Evolutionary conservation across 805 yeast species (phyloP).

Genomic region (Starmerella floricola): DNA sequence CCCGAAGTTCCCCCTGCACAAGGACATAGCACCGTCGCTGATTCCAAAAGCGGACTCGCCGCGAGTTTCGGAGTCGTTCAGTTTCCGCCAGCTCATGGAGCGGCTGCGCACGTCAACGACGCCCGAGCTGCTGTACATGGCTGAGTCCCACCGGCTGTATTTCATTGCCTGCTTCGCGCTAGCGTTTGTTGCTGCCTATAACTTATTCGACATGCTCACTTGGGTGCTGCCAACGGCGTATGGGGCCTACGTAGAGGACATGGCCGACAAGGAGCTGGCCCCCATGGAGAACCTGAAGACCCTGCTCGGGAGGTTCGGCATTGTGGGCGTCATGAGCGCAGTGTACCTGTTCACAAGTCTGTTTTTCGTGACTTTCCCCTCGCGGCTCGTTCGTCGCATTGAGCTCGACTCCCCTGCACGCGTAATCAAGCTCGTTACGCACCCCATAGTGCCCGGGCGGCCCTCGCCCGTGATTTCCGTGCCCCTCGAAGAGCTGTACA

Average conservation of each 20-base stretch:
- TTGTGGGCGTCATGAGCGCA: conserved; percentile 30
- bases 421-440: conserved; percentile 54
- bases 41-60: conserved; percentile 73
- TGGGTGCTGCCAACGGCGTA: conserved; percentile 42
- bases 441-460: conserved; percentile 61
- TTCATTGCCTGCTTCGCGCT: conserved; percentile 57
- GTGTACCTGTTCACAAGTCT: conserved; percentile 34
- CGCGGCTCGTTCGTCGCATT: conserved; percentile 60
- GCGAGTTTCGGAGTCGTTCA: conserved; percentile 43
- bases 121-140: conserved; percentile 69
- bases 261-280: conserved; percentile 32
- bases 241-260: conserved; percentile 42
- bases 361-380: conserved; percentile 45
- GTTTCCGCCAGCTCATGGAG: conserved; percentile 51
- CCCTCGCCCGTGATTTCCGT: conserved; percentile 65
- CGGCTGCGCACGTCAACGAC: conserved; percentile 41
- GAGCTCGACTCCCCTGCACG: conserved; percentile 55
- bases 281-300: conserved; percentile 31
- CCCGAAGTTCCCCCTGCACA: conserved; percentile 54
- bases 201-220: conserved; percentile 42
- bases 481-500: conserved; percentile 43
- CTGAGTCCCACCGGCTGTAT: conserved; percentile 71
- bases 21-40: conserved; percentile 52
- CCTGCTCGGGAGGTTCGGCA: conserved; percentile 29
- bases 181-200: conserved; percentile 60